These are phyloP conservation scores for Domatiomyces globalis DNA, from an alignment of 2,329 filamentous ascomycete genomes.

Conservation along the genomic window DNA sequence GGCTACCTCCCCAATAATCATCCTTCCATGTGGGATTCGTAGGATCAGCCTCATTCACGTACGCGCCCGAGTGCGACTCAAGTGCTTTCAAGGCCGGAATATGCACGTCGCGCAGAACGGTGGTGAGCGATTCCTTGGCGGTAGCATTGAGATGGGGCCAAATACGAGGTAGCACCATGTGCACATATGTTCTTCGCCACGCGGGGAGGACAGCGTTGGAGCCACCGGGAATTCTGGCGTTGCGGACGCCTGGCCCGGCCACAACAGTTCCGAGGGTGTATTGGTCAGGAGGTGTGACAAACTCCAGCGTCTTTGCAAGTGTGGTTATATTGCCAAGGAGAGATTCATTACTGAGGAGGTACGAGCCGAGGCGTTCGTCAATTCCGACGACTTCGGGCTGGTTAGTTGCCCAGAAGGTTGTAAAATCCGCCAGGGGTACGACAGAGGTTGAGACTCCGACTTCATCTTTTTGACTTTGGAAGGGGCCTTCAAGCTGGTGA, in stretches of 20 bases:
- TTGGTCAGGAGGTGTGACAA: neutral
- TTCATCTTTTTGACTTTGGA: conserved; percentile 16
- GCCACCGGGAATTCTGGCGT: conserved; percentile 18
- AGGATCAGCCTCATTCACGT: conserved; percentile 25
- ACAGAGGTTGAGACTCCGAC: conserved; percentile 18
- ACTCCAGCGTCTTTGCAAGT: too few relatives aligned
- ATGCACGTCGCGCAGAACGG: neutral
- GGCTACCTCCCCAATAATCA: conserved; percentile 26
- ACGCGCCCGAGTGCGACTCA: conserved; percentile 7
- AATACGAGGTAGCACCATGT: conserved; percentile 2
- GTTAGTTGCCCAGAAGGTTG: conserved; percentile 6
- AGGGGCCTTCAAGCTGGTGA: conserved; percentile 13
- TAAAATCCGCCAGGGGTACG: conserved; percentile 19
- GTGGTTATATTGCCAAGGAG: conserved; percentile 2
- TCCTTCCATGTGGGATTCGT: conserved; percentile 28
- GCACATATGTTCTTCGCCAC: conserved; percentile 25
- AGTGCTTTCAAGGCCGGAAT: neutral
- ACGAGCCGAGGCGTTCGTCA: conserved; percentile 9
- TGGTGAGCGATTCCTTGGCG: conserved; percentile 5
- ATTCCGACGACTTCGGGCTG: conserved; percentile 5
- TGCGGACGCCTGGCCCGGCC: conserved; percentile 19
- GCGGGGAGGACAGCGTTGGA: conserved; percentile 20
- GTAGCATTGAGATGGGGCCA: conserved; percentile 1
- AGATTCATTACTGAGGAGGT: conserved; percentile 7
- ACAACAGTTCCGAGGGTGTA: conserved; percentile 9